Conservation (phyloP, 177 flowering plant genomes). For the Tripterygium wilfordii region DNA sequence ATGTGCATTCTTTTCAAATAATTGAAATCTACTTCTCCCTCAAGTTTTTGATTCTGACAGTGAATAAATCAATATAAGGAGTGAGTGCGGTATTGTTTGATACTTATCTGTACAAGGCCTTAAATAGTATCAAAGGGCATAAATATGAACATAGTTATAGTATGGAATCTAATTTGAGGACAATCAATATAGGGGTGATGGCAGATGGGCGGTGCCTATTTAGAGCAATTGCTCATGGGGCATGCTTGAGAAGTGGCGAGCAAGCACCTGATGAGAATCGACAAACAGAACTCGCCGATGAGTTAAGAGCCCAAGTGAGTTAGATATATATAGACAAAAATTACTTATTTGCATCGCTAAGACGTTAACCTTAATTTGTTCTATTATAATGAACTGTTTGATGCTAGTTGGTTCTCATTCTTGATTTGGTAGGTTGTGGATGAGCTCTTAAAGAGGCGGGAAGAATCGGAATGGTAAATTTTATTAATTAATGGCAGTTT, state of each 20-base stretch:
- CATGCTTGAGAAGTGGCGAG: conserved; percentile 60
- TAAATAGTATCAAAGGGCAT: no score
- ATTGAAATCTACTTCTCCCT: no score
- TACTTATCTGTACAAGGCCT: no score
- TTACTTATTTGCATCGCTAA: no score
- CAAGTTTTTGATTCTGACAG: no score
- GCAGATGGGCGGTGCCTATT: conserved; percentile 85
- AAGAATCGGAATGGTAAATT: conserved; percentile 71
- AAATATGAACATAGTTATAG: no score
- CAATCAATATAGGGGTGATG: conserved; percentile 33
- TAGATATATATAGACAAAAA: no score
- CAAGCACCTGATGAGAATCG: conserved; percentile 67
- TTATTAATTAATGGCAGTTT: no score
- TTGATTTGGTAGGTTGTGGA: conserved; percentile 82
- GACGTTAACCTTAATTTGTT: no score
- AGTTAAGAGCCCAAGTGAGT: conserved; percentile 64
- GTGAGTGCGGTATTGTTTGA: no score
- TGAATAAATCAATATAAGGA: no score
- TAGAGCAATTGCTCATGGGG: conserved; percentile 76
- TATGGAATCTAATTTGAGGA: not conserved
- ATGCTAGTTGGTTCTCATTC: not conserved
- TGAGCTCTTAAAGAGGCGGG: conserved; percentile 78
- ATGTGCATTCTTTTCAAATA: no score
- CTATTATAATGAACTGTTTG: not conserved
- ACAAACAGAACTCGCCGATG: conserved; percentile 78